These are phyloP conservation scores for Gillenia trifoliata DNA, from an alignment of 306 rosid species.

Conservation along the genomic window DNA sequence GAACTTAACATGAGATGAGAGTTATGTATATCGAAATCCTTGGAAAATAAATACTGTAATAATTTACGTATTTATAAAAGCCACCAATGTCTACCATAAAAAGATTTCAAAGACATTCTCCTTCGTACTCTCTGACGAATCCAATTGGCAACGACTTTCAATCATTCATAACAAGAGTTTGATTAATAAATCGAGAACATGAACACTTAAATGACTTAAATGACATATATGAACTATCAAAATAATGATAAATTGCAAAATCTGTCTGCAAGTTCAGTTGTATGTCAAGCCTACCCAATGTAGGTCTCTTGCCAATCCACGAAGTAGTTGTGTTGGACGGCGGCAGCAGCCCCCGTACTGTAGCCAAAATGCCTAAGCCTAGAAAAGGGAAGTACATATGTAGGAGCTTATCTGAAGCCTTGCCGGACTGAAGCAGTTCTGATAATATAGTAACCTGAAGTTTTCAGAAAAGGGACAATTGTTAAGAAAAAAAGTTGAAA, in stretches of 20 bases:
- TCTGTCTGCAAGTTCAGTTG: not conserved
- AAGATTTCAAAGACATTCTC: too few species aligned
- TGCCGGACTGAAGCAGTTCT: conserved; percentile 47
- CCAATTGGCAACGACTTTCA: not conserved
- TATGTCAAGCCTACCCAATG: conserved; percentile 35
- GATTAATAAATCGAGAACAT: not conserved
- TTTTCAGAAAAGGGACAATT: conserved; percentile 7
- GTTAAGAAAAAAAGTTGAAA: not conserved
- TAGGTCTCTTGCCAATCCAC: conserved; percentile 28
- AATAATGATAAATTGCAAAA: not conserved
- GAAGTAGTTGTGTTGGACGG: conserved; percentile 33
- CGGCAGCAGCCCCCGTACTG: conserved; percentile 50
- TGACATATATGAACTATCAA: not conserved
- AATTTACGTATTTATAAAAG: too few species aligned
- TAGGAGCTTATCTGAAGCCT: conserved; percentile 59
- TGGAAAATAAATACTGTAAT: not conserved
- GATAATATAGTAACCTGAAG: conserved; percentile 59
- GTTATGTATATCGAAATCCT: not conserved
- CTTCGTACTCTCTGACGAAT: too few species aligned
- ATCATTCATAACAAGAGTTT: not conserved
- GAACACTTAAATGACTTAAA: not conserved
- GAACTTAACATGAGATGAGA: too few species aligned
- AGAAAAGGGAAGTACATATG: conserved; percentile 47
- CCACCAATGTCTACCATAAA: too few species aligned
- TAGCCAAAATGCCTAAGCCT: conserved; percentile 53